These are phyloP conservation scores for Cadophora malorum DNA, from an alignment of 2,329 filamentous ascomycete genomes.

Conservation along the genomic window DNA sequence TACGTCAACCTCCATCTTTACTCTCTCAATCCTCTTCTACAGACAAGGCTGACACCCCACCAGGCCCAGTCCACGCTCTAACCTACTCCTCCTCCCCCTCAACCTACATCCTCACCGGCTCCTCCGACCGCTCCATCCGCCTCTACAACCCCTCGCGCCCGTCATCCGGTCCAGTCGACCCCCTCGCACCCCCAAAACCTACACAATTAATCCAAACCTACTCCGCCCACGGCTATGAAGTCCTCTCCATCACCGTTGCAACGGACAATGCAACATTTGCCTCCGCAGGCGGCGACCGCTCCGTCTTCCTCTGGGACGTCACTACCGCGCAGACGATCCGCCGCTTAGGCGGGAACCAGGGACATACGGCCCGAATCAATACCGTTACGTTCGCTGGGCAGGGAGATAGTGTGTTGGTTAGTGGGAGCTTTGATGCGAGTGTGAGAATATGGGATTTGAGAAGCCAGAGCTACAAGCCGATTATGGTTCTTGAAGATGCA, in stretches of 20 bases:
- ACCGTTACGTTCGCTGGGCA: constrained; percentile 79
- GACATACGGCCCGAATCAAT: constrained; percentile 66
- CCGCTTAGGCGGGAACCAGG: constrained; percentile 67
- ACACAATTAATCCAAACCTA: constrained; percentile 81
- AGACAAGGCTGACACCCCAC: constrained; percentile 21
- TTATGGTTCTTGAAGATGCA: constrained; percentile 77
- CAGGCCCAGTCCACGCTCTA: constrained; percentile 75
- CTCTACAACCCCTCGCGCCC: constrained; percentile 79
- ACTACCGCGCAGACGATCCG: constrained; percentile 77
- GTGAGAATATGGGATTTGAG: constrained; percentile 79
- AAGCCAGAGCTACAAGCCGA: constrained; percentile 60
- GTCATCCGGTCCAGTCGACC: constrained; percentile 47
- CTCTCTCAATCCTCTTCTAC: neutral
- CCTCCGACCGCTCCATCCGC: constrained; percentile 81
- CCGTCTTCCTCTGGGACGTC: constrained; percentile 95
- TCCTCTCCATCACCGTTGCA: constrained; percentile 79
- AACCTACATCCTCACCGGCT: constrained; percentile 84
- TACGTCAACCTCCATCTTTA: constrained; percentile 44
- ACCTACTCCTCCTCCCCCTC: constrained; percentile 75
- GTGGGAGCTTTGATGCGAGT: constrained; percentile 75
- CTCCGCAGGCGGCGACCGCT: constrained; percentile 87
- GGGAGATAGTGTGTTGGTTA: constrained; percentile 74
- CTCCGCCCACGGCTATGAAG: constrained; percentile 87
- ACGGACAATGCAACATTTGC: constrained; percentile 84
- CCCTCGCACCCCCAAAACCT: constrained; percentile 49